Conservation (phyloP, 306 rosid genomes). For the Begonia masoniana region DNA sequence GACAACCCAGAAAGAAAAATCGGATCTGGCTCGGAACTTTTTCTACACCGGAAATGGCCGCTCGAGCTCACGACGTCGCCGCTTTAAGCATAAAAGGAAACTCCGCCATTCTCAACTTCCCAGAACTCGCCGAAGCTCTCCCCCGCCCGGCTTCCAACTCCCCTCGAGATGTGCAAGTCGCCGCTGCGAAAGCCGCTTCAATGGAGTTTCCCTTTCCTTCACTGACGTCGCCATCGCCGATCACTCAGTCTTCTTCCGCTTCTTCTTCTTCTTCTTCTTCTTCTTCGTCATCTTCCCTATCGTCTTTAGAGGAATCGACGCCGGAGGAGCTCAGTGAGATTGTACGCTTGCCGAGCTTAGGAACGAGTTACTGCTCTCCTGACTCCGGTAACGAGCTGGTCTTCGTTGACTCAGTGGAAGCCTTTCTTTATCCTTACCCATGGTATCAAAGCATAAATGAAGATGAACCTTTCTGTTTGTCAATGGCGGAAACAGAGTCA, state of each 20-base stretch:
- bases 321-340: constrained; percentile 75
- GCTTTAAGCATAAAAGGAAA: constrained; percentile 66
- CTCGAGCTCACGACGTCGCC: constrained; percentile 97
- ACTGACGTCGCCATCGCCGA: not conserved
- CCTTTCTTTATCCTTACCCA: constrained; percentile 28
- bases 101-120: constrained; percentile 92
- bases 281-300: not conserved
- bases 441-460: constrained; percentile 33
- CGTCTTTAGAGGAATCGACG: constrained; percentile 14
- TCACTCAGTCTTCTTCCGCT: not conserved
- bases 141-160: constrained; percentile 74
- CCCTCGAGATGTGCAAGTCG: constrained; percentile 79
- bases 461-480: constrained; percentile 14
- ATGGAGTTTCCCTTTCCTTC: constrained; percentile 27
- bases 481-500: constrained; percentile 25
- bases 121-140: constrained; percentile 41
- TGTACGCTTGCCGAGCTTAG: constrained; percentile 50
- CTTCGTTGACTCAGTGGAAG: constrained; percentile 34
- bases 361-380: constrained; percentile 24
- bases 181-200: constrained; percentile 76
- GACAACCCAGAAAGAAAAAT: constrained; percentile 82
- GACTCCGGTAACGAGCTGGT: constrained; percentile 36
- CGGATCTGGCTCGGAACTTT: constrained; percentile 98
- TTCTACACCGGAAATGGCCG: constrained; percentile 92
- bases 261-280: constrained; percentile 10